Evolutionary conservation across 768 basidiomycete genomes (phyloP).

Genomic region (Mycena sanguinolenta): DNA sequence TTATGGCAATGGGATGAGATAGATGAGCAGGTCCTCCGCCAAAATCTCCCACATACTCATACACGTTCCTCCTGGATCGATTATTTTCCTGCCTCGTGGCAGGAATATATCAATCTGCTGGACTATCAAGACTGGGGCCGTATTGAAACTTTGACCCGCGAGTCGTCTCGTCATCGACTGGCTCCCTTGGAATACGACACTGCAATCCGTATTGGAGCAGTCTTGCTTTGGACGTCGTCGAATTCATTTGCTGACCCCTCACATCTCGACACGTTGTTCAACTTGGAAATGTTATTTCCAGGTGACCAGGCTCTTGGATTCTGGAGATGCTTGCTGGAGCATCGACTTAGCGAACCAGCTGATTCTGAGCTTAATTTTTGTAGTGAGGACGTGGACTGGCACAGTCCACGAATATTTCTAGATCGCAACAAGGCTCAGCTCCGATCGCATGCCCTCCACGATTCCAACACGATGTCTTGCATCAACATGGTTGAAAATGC

Average conservation of each 20-base stretch:
- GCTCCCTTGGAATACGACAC: constrained; percentile 10
- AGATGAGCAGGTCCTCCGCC: constrained; percentile 23
- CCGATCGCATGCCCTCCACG: background rate
- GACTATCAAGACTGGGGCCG: constrained; percentile 9
- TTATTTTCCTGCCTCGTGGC: constrained; percentile 25
- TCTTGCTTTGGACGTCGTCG: constrained; percentile 26
- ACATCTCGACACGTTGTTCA: too few relatives aligned
- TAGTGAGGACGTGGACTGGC: constrained; percentile 23
- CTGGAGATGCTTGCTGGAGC: constrained; percentile 8
- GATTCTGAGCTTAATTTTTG: constrained; percentile 21
- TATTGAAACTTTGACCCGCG: constrained; percentile 14
- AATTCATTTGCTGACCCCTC: background rate
- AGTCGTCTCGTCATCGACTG: background rate
- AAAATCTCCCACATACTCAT: too few relatives aligned
- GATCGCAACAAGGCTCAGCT: constrained; percentile 14
- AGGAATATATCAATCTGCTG: constrained; percentile 8
- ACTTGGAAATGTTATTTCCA: too few relatives aligned
- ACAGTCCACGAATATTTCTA: constrained; percentile 17
- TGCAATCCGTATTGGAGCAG: constrained; percentile 17
- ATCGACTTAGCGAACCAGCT: background rate
- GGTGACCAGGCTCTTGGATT: background rate
- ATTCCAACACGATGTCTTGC: background rate
- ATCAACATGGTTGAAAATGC: background rate
- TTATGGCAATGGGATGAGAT: constrained; percentile 31
- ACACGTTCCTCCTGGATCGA: constrained; percentile 26